A percentile compares a stretch with the other conserved stretches of the same genome.
Conservation (phyloP, 2,329 filamentous ascomycete species). For the Aschersonia sp. region DNA sequence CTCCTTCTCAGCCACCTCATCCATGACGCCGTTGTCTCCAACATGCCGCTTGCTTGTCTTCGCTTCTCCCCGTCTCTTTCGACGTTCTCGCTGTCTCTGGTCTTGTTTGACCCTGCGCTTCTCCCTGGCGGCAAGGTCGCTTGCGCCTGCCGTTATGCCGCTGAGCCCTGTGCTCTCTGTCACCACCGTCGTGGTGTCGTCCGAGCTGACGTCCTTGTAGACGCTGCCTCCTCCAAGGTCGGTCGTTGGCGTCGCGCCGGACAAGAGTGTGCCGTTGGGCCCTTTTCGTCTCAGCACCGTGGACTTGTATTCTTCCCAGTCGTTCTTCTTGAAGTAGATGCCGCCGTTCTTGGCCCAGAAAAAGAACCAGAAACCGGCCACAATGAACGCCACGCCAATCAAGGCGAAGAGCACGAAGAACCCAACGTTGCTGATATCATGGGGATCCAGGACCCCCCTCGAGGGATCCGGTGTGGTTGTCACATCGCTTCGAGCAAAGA, state of each 20-base stretch:
- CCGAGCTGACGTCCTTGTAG: constrained; percentile 54
- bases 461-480: constrained; percentile 22
- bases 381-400: constrained; percentile 62
- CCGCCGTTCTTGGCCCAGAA: constrained; percentile 96
- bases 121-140: constrained; percentile 40
- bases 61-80: constrained; percentile 14
- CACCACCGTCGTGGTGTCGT: constrained; percentile 28
- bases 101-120: constrained; percentile 39
- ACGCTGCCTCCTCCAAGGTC: constrained; percentile 79
- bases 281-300: constrained; percentile 82
- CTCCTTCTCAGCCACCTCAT: constrained; percentile 47
- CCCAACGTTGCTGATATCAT: constrained; percentile 49
- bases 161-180: constrained; percentile 32
- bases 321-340: constrained; percentile 68
- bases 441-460: constrained; percentile 35
- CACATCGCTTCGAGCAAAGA: constrained; percentile 18
- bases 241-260: constrained; percentile 69
- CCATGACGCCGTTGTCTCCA: constrained; percentile 46
- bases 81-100: constrained; percentile 25
- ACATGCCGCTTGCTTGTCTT: constrained; percentile 29
- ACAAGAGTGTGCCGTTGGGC: constrained; percentile 75
- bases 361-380: constrained; percentile 88
- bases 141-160: constrained; percentile 43
- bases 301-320: constrained; percentile 98
- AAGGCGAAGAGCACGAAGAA: constrained; percentile 80